Conservation (phyloP, 441 rosid genomes). For the Pelargonium fulgidum region DNA sequence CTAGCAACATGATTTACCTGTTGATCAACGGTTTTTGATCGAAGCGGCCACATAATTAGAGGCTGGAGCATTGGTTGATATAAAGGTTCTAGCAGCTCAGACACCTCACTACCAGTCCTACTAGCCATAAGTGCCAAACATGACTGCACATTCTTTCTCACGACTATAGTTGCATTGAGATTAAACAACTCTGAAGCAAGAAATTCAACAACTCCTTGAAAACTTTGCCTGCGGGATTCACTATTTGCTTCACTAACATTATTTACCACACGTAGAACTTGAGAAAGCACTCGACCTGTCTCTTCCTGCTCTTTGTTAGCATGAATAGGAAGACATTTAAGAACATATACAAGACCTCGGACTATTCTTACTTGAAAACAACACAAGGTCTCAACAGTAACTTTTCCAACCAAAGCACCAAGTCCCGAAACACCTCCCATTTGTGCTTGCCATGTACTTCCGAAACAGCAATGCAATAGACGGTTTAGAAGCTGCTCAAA, state of each 20-base stretch:
- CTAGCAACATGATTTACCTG: slow-evolving; percentile 53
- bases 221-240: slow-evolving; percentile 81
- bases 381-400: slow-evolving; percentile 86
- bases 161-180: slow-evolving; percentile 72
- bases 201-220: slow-evolving; percentile 85
- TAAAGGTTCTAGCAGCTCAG: slow-evolving; percentile 91
- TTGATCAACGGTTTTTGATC: slow-evolving; percentile 91
- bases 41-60: slow-evolving; percentile 73
- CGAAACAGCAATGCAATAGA: slow-evolving; percentile 91
- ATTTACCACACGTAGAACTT: slow-evolving; percentile 94
- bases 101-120: slow-evolving; percentile 95
- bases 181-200: slow-evolving; percentile 93
- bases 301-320: slow-evolving; percentile 96
- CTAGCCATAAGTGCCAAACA: slow-evolving; percentile 94
- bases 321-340: slow-evolving; percentile 86
- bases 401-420: slow-evolving; percentile 94
- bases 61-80: slow-evolving; percentile 93
- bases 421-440: slow-evolving; percentile 99
- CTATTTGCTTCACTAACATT: slow-evolving; percentile 92
- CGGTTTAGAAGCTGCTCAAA: slow-evolving; percentile 98
- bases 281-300: slow-evolving; percentile 94
- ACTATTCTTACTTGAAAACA: slow-evolving; percentile 82
- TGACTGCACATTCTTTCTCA: slow-evolving; percentile 91
- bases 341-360: slow-evolving; percentile 85
- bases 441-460: slow-evolving; percentile 95